Percentiles rank a stretch among this genome's conserved stretches.
These are phyloP conservation scores for Solanum virginianum DNA, from an alignment of 257 asterid species.

Conservation along the genomic window DNA sequence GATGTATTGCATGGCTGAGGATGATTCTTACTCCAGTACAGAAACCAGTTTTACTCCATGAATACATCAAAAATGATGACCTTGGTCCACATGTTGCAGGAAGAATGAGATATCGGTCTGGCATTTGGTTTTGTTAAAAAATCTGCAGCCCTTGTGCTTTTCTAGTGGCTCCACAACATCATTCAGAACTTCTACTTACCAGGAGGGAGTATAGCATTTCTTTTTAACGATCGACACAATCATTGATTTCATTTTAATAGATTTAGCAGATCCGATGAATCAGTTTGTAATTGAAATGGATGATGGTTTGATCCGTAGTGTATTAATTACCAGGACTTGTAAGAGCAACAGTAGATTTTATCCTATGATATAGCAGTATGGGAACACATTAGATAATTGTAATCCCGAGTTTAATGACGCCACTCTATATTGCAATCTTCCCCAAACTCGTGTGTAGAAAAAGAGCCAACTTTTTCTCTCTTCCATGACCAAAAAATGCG, in stretches of 20 bases:
- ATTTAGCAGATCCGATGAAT: neutral
- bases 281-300: neutral
- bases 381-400: neutral
- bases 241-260: neutral
- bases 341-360: neutral
- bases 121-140: neutral
- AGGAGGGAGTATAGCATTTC: neutral
- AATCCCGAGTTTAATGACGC: neutral
- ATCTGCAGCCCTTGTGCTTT: neutral
- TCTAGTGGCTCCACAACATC: neutral
- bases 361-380: neutral
- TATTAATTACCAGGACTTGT: neutral
- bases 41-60: constrained; percentile 14
- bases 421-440: neutral
- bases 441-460: neutral
- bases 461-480: neutral
- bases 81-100: neutral
- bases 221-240: neutral
- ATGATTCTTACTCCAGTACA: constrained; percentile 23
- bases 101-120: neutral
- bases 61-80: neutral
- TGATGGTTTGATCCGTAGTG: neutral
- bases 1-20: constrained; percentile 8
- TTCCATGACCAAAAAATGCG: neutral
- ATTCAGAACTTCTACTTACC: neutral